A percentile compares a stretch with the other conserved stretches of the same genome.
Evolutionary conservation across 176 grass and related monocot genomes (phyloP).

Genomic region (Oryza rufipogon): DNA sequence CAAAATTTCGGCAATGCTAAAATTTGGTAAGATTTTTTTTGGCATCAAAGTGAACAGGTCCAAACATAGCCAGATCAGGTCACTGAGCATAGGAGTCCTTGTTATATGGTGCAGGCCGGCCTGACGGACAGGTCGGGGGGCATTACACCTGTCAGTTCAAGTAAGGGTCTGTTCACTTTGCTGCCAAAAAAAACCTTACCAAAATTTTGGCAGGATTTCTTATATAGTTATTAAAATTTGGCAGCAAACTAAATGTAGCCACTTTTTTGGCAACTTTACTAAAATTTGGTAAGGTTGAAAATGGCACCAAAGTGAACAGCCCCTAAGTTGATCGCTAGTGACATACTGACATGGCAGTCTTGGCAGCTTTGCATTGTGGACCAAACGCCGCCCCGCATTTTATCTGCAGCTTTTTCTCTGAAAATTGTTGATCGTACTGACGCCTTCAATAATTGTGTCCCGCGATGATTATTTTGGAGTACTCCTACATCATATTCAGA

Average conservation of each 20-base stretch:
- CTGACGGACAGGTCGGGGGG: too few species aligned
- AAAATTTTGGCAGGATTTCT: too few species aligned
- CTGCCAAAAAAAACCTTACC: too few species aligned
- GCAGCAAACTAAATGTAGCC: too few species aligned
- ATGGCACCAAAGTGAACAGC: too few species aligned
- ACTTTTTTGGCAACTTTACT: too few species aligned
- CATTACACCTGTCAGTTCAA: neutral
- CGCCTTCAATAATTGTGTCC: slow-evolving; percentile 20
- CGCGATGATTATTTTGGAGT: neutral
- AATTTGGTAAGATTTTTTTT: too few species aligned
- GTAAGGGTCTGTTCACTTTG: too few species aligned
- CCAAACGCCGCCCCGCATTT: neutral
- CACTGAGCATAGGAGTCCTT: neutral
- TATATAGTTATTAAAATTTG: too few species aligned
- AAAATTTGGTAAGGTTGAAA: too few species aligned
- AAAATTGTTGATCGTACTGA: neutral
- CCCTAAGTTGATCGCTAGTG: neutral
- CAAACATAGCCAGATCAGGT: neutral
- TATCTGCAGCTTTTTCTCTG: neutral
- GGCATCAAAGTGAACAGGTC: too few species aligned
- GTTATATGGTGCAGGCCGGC: neutral
- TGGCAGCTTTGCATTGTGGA: neutral
- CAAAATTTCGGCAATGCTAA: too few species aligned
- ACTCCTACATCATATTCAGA: neutral
- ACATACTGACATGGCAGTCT: slow-evolving; percentile 20